Conservation (phyloP, 2,329 filamentous ascomycete species). For the Nannizziopsis arthrosporioides region DNA sequence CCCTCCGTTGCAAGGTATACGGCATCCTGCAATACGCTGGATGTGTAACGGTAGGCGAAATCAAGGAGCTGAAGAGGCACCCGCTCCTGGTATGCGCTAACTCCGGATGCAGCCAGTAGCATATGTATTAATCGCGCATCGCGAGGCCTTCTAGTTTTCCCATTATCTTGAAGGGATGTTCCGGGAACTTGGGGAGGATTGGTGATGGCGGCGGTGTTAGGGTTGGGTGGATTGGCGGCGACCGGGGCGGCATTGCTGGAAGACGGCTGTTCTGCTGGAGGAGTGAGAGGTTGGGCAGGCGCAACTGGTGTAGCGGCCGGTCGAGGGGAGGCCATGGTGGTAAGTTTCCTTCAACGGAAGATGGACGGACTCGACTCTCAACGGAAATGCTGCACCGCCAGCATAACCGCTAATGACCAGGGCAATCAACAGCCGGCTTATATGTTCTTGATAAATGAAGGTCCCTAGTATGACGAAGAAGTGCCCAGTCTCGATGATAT, state of each 20-base stretch:
- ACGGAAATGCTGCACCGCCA: constrained; percentile 2
- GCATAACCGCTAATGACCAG: neutral
- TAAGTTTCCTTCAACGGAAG: neutral
- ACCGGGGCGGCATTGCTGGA: constrained; percentile 14
- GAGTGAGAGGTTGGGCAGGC: constrained; percentile 32
- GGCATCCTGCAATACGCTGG: constrained; percentile 41
- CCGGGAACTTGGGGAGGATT: constrained; percentile 30
- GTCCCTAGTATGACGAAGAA: neutral
- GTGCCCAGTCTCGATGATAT: neutral
- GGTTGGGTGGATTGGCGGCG: constrained; percentile 15
- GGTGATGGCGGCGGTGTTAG: constrained; percentile 15
- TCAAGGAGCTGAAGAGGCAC: constrained; percentile 42
- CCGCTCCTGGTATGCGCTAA: constrained; percentile 42
- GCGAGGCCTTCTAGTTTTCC: constrained; percentile 37
- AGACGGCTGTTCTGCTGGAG: constrained; percentile 31
- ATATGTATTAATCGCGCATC: constrained; percentile 42
- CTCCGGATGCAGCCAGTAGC: constrained; percentile 39
- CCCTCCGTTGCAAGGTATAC: constrained; percentile 41
- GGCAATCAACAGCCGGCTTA: neutral
- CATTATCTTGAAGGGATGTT: constrained; percentile 37
- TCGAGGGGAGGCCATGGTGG: constrained; percentile 13
- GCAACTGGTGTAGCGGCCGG: constrained; percentile 16
- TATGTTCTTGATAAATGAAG: too few species aligned
- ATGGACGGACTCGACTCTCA: neutral
- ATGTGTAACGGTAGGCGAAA: constrained; percentile 44